phyloP scores from a whole-genome alignment of 345 rosid genomes.

The Chamaenerion angustifolium region DNA sequence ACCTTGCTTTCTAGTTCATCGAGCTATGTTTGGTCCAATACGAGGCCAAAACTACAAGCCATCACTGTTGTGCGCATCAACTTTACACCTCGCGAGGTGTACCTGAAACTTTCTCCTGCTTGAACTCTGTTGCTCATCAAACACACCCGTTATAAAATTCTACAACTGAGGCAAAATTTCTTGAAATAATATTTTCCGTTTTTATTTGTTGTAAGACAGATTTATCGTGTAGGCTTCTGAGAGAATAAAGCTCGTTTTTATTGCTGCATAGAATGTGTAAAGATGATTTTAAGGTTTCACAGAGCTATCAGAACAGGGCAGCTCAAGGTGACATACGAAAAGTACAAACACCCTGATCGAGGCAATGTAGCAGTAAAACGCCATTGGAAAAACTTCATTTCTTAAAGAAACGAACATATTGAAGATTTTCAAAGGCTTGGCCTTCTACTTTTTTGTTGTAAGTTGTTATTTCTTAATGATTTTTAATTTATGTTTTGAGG shows the following conservation, averaged over 20 bases:
- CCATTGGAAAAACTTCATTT: conserved; percentile 38
- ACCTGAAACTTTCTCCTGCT: conserved; percentile 48
- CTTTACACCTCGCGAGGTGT: conserved; percentile 65
- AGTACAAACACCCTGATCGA: conserved; percentile 37
- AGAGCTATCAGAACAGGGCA: conserved; percentile 43
- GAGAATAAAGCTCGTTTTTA: not conserved
- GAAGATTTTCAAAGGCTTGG: too few relatives aligned
- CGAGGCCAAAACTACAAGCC: conserved; percentile 69
- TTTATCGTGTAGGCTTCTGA: too few relatives aligned
- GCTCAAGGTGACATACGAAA: conserved; percentile 60
- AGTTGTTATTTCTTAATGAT: too few relatives aligned
- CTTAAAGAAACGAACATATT: too few relatives aligned
- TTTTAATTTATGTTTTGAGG: too few relatives aligned
- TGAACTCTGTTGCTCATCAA: conserved; percentile 62
- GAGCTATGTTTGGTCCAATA: conserved; percentile 77
- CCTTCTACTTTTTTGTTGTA: too few relatives aligned
- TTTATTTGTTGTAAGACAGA: too few relatives aligned
- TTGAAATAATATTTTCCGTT: too few relatives aligned
- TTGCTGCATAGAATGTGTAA: conserved; percentile 58
- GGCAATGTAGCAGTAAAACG: conserved; percentile 43
- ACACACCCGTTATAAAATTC: conserved; percentile 47
- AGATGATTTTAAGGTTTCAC: conserved; percentile 64
- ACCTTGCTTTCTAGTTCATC: conserved; percentile 68
- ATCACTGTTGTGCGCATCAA: conserved; percentile 82
- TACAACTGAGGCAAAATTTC: conserved; percentile 47